Base-by-base conservation (phyloP, 805 yeast species). In the Hanseniaspora nectarophila region DNA sequence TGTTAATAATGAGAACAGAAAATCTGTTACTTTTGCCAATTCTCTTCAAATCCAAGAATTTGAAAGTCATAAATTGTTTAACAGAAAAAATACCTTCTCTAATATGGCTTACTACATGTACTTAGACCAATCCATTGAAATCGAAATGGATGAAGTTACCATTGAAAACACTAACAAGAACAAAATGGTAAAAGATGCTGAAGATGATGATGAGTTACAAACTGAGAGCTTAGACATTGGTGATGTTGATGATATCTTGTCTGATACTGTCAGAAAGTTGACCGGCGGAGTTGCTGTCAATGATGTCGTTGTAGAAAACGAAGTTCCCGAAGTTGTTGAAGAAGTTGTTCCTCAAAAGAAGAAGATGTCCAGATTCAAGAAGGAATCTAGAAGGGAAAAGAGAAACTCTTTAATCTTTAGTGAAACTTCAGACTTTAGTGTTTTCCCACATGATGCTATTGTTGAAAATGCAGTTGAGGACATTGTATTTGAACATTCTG, bases 11-110 rank as follows among this genome's bases (percentile, higher is more conserved):
- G 32, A 23, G 6, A 55, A 51, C 12, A 59, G 59, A 48, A 66
- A 65, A 46, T 54, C 51, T 39, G 68, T 66, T 37, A 63, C 65
- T 2, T 66, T 66, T 55, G 70, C 69, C 2, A 40, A 59, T 4
- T 48, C 54, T n/a, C 56, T 65, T 9, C 66, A 65, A 53, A 59
- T 66, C 20, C 58, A 58, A 49, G 68, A 65, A 54, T 63, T 66
- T 16, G 67, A 65, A 51, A 66, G 57, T 53, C 51, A 63, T 28
- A 66, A 66, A 48, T 56, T 57, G 10, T 67, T 63, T 38, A 66
- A 64, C 7, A 61, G 56, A 54, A 54, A 55, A 9, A 66, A 66
- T 49, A 64, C 66, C 1, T 63, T 60, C 38, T 56, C 53, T 5
- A 56, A 58, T 37, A 31, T 32, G 39, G 29, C 47, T 18, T 53